Conservation (phyloP, 2,329 filamentous ascomycete species). For the Ceratocystiopsis minuta region DNA sequence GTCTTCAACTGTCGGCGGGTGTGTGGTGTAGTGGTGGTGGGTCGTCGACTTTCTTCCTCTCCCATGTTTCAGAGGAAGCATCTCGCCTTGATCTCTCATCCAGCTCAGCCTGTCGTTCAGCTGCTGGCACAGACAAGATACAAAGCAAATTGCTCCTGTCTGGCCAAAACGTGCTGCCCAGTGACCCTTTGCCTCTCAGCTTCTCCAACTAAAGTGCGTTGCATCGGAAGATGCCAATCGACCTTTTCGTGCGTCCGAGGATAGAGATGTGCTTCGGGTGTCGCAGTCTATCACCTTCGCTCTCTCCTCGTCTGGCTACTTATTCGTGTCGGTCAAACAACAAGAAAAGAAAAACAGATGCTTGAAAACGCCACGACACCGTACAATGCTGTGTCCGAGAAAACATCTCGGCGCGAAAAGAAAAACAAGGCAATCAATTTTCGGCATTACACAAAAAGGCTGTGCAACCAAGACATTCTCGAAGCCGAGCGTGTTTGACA, state of each 20-base stretch:
- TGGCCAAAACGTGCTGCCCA: not conserved
- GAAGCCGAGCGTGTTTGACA: too few species aligned
- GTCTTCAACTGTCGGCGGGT: too few species aligned
- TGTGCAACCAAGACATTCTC: too few species aligned
- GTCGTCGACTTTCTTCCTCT: too few species aligned
- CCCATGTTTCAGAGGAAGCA: too few species aligned
- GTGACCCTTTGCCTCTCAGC: not conserved
- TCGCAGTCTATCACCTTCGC: not conserved
- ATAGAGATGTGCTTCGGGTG: not conserved
- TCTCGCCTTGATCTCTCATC: too few species aligned
- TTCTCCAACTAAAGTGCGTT: too few species aligned
- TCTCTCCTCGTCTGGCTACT: not conserved
- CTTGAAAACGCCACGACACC: slow-evolving; percentile 13
- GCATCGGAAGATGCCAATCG: too few species aligned
- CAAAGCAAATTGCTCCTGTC: slow-evolving; percentile 10
- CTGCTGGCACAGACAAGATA: not conserved
- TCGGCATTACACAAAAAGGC: slow-evolving; percentile 1
- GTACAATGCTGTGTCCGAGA: slow-evolving; percentile 11
- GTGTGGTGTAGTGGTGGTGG: too few species aligned
- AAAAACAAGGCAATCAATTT: not conserved
- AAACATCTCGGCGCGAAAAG: not conserved
- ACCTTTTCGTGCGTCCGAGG: too few species aligned
- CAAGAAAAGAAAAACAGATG: slow-evolving; percentile 4
- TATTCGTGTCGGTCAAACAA: not conserved
- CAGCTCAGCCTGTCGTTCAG: too few species aligned